These are phyloP conservation scores for Xylariaceae sp. DNA, from an alignment of 2,329 filamentous ascomycete species.

Conservation along the genomic window DNA sequence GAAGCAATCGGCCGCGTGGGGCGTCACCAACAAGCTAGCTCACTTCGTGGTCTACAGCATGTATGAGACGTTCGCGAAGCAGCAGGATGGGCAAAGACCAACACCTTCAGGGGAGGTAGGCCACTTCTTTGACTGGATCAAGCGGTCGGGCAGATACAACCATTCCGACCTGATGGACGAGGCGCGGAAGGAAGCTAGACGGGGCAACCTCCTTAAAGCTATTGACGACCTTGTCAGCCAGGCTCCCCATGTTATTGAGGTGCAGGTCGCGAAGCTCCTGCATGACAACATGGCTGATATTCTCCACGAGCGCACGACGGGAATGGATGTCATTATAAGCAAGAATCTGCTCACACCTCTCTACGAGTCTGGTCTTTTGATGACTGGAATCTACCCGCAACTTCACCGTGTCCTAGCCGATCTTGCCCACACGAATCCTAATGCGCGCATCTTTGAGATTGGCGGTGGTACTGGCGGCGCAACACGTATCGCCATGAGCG, in stretches of 20 bases:
- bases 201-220: background rate
- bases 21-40: background rate
- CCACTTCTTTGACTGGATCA: slow-evolving; percentile 1
- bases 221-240: background rate
- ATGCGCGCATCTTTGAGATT: slow-evolving; percentile 1
- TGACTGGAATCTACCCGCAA: slow-evolving; percentile 1
- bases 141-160: background rate
- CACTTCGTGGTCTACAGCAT: background rate
- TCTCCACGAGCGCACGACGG: background rate
- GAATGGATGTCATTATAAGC: background rate
- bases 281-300: slow-evolving; percentile 4
- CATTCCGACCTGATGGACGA: background rate
- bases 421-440: background rate
- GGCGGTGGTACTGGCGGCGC: slow-evolving; percentile 8
- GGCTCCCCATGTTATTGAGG: background rate
- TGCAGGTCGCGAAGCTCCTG: background rate
- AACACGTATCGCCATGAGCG: slow-evolving; percentile 1
- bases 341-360: background rate
- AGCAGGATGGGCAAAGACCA: background rate
- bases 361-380: background rate
- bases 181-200: background rate
- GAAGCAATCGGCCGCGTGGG: background rate
- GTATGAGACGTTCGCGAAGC: background rate
- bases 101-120: background rate
- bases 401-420: background rate